Conservation (phyloP, 2,329 filamentous ascomycete species). For the Dendrostoma leiphaemia region DNA sequence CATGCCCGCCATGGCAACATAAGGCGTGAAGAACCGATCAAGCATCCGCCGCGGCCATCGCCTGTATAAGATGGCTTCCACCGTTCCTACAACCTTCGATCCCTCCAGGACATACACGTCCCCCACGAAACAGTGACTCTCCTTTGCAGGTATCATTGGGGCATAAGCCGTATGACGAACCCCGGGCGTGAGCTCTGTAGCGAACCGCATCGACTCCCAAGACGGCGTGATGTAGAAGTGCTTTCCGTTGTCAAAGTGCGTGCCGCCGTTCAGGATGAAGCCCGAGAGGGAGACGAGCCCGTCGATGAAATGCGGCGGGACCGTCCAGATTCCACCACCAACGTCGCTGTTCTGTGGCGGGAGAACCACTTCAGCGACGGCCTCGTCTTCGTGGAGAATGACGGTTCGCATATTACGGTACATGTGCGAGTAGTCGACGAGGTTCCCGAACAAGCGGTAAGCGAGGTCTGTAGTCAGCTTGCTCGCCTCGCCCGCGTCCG, state of each 20-base stretch:
- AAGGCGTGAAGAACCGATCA: constrained; percentile 1
- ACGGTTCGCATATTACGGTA: constrained; percentile 4
- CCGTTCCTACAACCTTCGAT: not conserved
- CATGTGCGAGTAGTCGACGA: not conserved
- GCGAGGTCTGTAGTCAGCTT: not conserved
- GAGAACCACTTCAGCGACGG: not conserved
- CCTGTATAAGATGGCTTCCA: not conserved
- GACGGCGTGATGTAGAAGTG: constrained; percentile 1
- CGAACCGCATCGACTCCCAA: constrained; percentile 1
- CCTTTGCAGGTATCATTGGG: not conserved
- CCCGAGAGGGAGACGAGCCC: not conserved
- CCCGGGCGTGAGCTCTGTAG: not conserved
- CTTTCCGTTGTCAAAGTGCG: not conserved
- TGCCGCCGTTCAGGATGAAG: not conserved
- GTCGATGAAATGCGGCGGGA: not conserved
- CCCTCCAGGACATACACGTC: not conserved
- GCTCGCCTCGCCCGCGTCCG: not conserved
- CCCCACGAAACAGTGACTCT: not conserved
- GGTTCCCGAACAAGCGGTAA: not conserved
- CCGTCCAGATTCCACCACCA: not conserved
- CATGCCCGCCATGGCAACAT: too few species aligned
- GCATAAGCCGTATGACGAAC: not conserved
- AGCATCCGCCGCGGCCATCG: not conserved
- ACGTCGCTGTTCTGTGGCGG: not conserved
- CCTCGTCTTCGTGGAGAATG: not conserved